Conservation (phyloP, 345 rosid species). For the Lenwebbia sp. region DNA sequence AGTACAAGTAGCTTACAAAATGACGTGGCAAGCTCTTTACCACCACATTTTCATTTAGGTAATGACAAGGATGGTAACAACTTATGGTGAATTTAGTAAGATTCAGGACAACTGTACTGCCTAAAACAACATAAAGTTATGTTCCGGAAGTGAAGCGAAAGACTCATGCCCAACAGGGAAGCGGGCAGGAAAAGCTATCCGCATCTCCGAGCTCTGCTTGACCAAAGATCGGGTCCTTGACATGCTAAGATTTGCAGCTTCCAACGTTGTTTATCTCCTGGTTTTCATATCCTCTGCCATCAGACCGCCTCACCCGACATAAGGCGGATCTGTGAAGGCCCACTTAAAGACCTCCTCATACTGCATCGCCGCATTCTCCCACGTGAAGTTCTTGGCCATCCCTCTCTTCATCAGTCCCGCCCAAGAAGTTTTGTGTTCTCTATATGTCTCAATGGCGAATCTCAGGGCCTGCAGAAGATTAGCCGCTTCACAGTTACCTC, state of each 20-base stretch:
- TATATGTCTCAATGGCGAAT: constrained; percentile 53
- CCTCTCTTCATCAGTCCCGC: constrained; percentile 72
- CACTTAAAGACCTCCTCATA: constrained; percentile 85
- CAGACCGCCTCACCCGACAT: constrained; percentile 18
- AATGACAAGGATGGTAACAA: not conserved
- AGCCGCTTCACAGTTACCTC: not conserved
- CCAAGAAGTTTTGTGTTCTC: constrained; percentile 71
- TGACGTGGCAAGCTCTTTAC: not conserved
- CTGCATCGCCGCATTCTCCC: constrained; percentile 84
- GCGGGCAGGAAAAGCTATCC: not conserved
- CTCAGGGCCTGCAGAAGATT: constrained; percentile 43
- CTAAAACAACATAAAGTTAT: not conserved
- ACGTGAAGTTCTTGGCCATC: constrained; percentile 52
- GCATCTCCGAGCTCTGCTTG: not conserved
- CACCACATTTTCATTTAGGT: not conserved
- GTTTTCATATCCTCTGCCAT: not conserved
- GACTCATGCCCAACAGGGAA: not conserved
- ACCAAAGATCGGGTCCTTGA: not conserved
- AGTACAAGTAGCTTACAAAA: not conserved
- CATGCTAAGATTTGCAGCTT: not conserved
- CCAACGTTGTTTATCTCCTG: not conserved
- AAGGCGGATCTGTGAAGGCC: constrained; percentile 74
- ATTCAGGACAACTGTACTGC: not conserved
- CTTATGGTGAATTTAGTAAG: not conserved
- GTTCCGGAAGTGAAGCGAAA: not conserved